Percentiles rank a stretch among this genome's conserved stretches.
Conservation (phyloP, 2,329 filamentous ascomycete species). For the Macrophomina phaseolina region DNA sequence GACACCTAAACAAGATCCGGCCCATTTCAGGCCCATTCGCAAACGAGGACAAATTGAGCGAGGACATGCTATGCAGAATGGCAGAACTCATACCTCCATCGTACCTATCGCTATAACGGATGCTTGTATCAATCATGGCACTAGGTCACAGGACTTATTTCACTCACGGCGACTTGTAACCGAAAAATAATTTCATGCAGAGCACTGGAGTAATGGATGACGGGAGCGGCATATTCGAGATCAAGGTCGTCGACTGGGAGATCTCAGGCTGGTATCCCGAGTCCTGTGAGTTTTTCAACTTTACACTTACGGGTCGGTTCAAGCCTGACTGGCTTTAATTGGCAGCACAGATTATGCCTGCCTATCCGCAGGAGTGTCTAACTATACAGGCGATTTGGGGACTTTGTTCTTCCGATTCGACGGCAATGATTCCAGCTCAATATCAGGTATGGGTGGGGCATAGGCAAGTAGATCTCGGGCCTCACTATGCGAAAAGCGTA, state of each 20-base stretch:
- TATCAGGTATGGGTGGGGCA: too few relatives aligned
- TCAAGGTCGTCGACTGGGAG: conserved; percentile 32
- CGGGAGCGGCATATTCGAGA: conserved; percentile 5
- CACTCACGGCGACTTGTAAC: conserved; percentile 31
- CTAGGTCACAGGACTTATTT: conserved; percentile 30
- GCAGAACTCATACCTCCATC: neutral
- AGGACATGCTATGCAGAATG: conserved; percentile 25
- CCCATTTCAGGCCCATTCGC: conserved; percentile 29
- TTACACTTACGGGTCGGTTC: conserved; percentile 26
- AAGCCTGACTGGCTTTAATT: conserved; percentile 27
- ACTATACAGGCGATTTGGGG: conserved; percentile 1
- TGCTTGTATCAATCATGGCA: conserved; percentile 1
- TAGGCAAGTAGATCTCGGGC: too few relatives aligned
- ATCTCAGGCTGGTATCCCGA: conserved; percentile 32
- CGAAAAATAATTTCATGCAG: conserved; percentile 31
- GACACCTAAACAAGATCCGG: neutral
- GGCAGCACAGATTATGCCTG: conserved; percentile 23
- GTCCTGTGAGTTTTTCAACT: conserved; percentile 32
- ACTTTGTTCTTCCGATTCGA: neutral
- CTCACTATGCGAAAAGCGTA: too few relatives aligned
- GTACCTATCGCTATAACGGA: conserved; percentile 21
- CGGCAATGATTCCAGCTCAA: too few relatives aligned
- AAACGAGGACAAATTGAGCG: conserved; percentile 30
- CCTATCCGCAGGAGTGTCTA: neutral
- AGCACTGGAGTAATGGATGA: conserved; percentile 4